phyloP scores from a whole-genome alignment of 768 basidiomycete species.

The Rubroboletus satanas region DNA sequence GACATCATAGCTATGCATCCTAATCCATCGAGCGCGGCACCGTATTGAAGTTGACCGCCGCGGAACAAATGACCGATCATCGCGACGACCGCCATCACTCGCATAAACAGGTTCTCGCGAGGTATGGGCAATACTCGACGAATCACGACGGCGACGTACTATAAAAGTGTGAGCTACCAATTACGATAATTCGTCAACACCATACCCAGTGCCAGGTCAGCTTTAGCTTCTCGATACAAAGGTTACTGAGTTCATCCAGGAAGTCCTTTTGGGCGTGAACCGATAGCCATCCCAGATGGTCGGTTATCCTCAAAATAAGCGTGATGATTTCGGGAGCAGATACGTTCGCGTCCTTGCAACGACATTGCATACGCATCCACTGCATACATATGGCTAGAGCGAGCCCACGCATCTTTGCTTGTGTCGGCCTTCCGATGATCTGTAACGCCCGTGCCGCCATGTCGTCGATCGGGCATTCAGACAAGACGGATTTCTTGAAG shows the following conservation, averaged over 20 bases:
- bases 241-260: constrained; percentile 2
- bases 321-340: constrained; percentile 2
- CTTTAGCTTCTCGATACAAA: constrained; percentile 15
- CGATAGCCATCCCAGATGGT: constrained; percentile 6
- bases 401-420: constrained; percentile 8
- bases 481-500: constrained; percentile 11
- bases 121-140: background rate
- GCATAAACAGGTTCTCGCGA: constrained; percentile 9
- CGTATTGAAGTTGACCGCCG: constrained; percentile 6
- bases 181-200: background rate
- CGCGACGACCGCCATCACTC: constrained; percentile 13
- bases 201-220: constrained; percentile 18
- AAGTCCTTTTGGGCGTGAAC: constrained; percentile 6
- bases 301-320: constrained; percentile 7
- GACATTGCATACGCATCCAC: constrained; percentile 17
- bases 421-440: constrained; percentile 12
- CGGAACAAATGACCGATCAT: constrained; percentile 17
- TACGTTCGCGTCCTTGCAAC: constrained; percentile 4
- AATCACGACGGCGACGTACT: constrained; percentile 8
- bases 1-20: constrained; percentile 12
- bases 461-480: constrained; percentile 4
- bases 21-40: constrained; percentile 3
- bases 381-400: constrained; percentile 7
- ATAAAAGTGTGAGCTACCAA: constrained; percentile 1
- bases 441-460: constrained; percentile 7